Conservation (phyloP, 2,329 filamentous ascomycete genomes). For the Ascochyta viciae-villosae region DNA sequence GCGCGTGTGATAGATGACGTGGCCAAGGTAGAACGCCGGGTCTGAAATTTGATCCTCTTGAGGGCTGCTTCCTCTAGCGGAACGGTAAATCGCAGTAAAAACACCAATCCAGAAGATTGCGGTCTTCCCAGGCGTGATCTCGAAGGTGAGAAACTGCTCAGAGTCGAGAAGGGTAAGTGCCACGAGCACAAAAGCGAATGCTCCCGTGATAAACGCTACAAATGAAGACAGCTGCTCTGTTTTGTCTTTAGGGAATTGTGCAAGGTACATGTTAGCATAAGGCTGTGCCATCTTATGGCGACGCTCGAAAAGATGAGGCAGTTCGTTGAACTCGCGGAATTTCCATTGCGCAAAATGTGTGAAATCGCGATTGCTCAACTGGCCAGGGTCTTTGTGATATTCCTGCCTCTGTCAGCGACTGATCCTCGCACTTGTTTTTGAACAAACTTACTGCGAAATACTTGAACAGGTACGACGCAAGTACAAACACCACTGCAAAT, state of each 20-base stretch:
- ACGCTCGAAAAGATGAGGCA: conserved; percentile 89
- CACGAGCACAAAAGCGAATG: conserved; percentile 83
- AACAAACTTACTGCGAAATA: conserved; percentile 79
- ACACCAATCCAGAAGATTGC: conserved; percentile 90
- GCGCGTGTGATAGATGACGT: conserved; percentile 91
- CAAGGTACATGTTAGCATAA: conserved; percentile 88
- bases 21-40: conserved; percentile 84
- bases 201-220: conserved; percentile 85
- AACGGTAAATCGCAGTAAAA: conserved; percentile 82
- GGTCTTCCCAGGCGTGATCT: conserved; percentile 86
- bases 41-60: conserved; percentile 89
- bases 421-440: conserved; percentile 66
- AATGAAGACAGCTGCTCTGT: conserved; percentile 85
- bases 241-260: conserved; percentile 96
- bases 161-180: conserved; percentile 86
- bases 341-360: conserved; percentile 97
- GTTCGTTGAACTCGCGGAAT: conserved; percentile 96
- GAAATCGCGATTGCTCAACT: conserved; percentile 87
- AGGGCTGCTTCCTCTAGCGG: conserved; percentile 81
- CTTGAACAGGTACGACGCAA: conserved; percentile 90
- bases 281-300: conserved; percentile 94
- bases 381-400: conserved; percentile 91
- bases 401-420: conserved; percentile 66
- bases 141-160: conserved; percentile 88
- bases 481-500: conserved; percentile 83